A percentile compares a stretch with the other conserved stretches of the same genome.
phyloP scores from a whole-genome alignment of 495 filamentous ascomycete genomes.

The Talaromyces wortmannii region DNA sequence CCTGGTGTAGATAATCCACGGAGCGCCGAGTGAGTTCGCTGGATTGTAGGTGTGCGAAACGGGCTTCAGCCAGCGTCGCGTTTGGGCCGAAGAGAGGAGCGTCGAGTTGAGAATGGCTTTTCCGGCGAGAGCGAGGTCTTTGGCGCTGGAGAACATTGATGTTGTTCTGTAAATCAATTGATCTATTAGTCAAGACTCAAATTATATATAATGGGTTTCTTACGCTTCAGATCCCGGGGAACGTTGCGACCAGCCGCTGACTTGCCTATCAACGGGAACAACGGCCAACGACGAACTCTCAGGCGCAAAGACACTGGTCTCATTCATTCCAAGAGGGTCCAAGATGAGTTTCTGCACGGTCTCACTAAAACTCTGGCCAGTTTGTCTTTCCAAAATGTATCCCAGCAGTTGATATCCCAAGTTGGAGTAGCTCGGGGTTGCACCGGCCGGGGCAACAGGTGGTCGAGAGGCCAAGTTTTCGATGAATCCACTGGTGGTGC shows the following conservation, averaged over 20 bases:
- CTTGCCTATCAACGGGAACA: constrained; percentile 20
- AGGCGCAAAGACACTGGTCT: constrained; percentile 30
- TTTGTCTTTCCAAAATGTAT: constrained; percentile 48
- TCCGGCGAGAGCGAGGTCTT: constrained; percentile 24
- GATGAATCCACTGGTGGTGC: too few relatives aligned
- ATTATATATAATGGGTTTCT: too few relatives aligned
- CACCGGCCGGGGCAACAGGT: constrained; percentile 39
- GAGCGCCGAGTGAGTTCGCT: constrained; percentile 34
- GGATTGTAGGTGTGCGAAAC: constrained; percentile 41
- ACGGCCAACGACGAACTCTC: constrained; percentile 18
- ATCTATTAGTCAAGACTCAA: too few relatives aligned
- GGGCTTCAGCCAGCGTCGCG: constrained; percentile 38
- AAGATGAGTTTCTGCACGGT: constrained; percentile 39
- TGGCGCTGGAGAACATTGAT: constrained; percentile 21
- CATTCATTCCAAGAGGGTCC: constrained; percentile 34
- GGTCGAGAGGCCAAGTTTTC: too few relatives aligned
- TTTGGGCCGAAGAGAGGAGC: constrained; percentile 29
- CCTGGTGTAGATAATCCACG: constrained; percentile 34
- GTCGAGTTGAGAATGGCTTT: constrained; percentile 42
- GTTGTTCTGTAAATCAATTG: constrained; percentile 11
- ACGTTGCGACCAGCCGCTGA: constrained; percentile 10
- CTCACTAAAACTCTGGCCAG: constrained; percentile 31
- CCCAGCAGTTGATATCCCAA: constrained; percentile 46
- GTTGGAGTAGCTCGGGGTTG: constrained; percentile 51
- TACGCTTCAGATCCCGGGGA: too few relatives aligned